phyloP scores from a whole-genome alignment of 345 rosid species.

The Jatropha curcas region DNA sequence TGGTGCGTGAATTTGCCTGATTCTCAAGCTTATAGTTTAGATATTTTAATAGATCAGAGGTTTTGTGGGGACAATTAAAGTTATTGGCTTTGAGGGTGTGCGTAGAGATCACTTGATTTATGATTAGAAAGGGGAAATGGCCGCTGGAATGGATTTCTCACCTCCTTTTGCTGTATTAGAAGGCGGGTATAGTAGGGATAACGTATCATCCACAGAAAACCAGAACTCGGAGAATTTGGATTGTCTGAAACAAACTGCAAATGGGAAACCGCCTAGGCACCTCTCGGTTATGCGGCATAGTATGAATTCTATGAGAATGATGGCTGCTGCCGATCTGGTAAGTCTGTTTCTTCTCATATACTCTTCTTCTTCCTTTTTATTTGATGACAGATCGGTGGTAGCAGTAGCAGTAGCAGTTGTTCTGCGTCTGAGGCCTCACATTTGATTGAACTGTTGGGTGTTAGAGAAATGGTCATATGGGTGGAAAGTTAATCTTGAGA shows the following conservation, averaged over 20 bases:
- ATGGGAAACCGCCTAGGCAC: slow-evolving; percentile 78
- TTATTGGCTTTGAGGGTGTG: slow-evolving; percentile 17
- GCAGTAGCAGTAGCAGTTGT: background rate
- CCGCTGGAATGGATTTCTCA: slow-evolving; percentile 63
- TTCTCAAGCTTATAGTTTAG: slow-evolving; percentile 7
- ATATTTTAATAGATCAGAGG: slow-evolving; percentile 2
- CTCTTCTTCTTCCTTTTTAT: background rate
- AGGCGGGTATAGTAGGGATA: slow-evolving; percentile 43
- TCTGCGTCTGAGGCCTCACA: background rate
- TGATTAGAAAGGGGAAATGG: slow-evolving; percentile 52
- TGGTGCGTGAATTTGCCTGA: slow-evolving; percentile 19
- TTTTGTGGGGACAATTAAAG: background rate
- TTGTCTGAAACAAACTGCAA: slow-evolving; percentile 46
- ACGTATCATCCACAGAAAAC: slow-evolving; percentile 37
- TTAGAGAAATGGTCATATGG: too few relatives aligned
- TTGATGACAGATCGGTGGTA: background rate
- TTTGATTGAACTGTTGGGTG: background rate
- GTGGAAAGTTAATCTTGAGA: background rate
- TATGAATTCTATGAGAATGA: slow-evolving; percentile 47
- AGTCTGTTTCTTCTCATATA: slow-evolving; percentile 4
- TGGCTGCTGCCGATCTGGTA: slow-evolving; percentile 55
- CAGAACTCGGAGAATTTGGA: slow-evolving; percentile 49
- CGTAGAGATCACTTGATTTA: slow-evolving; percentile 16
- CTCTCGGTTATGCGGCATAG: slow-evolving; percentile 45
- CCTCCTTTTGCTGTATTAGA: slow-evolving; percentile 49